Conservation (phyloP, 768 basidiomycete genomes). For the Obba rivulosa region DNA sequence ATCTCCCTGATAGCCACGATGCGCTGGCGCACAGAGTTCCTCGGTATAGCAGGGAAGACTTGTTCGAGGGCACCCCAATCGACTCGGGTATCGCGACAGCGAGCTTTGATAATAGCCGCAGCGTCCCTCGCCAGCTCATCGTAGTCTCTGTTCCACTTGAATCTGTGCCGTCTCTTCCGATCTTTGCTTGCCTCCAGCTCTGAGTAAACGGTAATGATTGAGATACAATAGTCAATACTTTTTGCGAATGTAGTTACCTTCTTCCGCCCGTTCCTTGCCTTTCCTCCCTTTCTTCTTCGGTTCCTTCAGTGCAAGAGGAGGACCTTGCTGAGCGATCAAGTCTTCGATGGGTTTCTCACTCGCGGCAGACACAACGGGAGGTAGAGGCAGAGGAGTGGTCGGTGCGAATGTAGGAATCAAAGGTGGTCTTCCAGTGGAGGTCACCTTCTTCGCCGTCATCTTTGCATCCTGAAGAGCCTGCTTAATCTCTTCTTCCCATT, state of each 20-base stretch:
- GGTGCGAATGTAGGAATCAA: slow-evolving; percentile 2
- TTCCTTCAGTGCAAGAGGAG: slow-evolving; percentile 28
- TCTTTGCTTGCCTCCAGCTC: not conserved
- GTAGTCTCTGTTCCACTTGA: slow-evolving; percentile 81
- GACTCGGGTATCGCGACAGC: slow-evolving; percentile 58
- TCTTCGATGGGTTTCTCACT: slow-evolving; percentile 47
- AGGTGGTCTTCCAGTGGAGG: slow-evolving; percentile 29
- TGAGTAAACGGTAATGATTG: slow-evolving; percentile 4
- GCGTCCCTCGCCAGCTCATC: slow-evolving; percentile 89
- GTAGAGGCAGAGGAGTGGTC: slow-evolving; percentile 20
- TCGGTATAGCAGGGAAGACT: slow-evolving; percentile 73
- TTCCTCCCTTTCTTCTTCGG: slow-evolving; percentile 24
- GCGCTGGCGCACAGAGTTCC: slow-evolving; percentile 68
- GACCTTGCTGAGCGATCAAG: slow-evolving; percentile 49
- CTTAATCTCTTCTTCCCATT: slow-evolving; percentile 62
- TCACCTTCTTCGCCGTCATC: slow-evolving; percentile 39
- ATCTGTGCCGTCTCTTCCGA: slow-evolving; percentile 49
- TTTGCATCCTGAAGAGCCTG: slow-evolving; percentile 53
- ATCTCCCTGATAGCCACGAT: slow-evolving; percentile 54
- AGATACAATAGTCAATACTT: not conserved
- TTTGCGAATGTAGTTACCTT: slow-evolving; percentile 14
- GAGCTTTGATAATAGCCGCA: slow-evolving; percentile 73
- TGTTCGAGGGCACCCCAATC: slow-evolving; percentile 73
- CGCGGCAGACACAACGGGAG: slow-evolving; percentile 36
- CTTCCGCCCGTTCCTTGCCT: slow-evolving; percentile 29